Evolutionary conservation across 2,329 filamentous ascomycete species (phyloP), one percentile per base, ranked within the genome.

Genomic region (Verticillium nubilum): DNA sequence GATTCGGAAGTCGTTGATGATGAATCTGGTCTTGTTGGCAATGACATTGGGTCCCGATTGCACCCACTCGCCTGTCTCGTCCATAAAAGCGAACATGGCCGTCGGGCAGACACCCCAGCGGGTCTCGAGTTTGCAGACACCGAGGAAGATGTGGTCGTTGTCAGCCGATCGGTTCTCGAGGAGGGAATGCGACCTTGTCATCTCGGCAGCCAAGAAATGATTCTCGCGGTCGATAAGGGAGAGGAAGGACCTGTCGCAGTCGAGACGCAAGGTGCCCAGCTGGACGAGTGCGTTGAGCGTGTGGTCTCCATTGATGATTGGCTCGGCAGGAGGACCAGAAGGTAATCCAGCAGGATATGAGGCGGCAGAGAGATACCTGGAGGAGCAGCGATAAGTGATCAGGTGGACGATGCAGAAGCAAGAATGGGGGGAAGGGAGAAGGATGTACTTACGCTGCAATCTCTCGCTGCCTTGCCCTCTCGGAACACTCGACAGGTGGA

Each of bases 121-220:
- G 28, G 63, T 64, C 26, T 68, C 61, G 47, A 73, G 59, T 57
- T 66, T 67, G 56, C 59, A 62, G 25, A 65, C 67, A 52, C 65
- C 66, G 5, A 69, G 61, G 25, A 58, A 66, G 19, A 67, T 35
- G 58, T 55, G 53, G 52, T 69, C 62, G 54, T 63, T 64, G 1
- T 59, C 59, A 26, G 55, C 59, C 23, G 56, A 55, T 25, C 59
- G 57, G 27, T 62, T 55, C 10, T 62, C 53, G 37, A 25, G 52
- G 12, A 78, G 64, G 4, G 71, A 73, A 19, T 76, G 64, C 1
- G 72, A 69, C 19, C 68, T 67, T 4, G 76, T 79, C 9, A 74
- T 72, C 62, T 79, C 76, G 42, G 74, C 71, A 29, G 78, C 63
- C 19, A 79, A 68, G 59, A 74, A 70, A 59, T 80, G 76, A 28